These are phyloP conservation scores for Physcia stellaris DNA, from an alignment of 495 filamentous ascomycete species.

Conservation along the genomic window DNA sequence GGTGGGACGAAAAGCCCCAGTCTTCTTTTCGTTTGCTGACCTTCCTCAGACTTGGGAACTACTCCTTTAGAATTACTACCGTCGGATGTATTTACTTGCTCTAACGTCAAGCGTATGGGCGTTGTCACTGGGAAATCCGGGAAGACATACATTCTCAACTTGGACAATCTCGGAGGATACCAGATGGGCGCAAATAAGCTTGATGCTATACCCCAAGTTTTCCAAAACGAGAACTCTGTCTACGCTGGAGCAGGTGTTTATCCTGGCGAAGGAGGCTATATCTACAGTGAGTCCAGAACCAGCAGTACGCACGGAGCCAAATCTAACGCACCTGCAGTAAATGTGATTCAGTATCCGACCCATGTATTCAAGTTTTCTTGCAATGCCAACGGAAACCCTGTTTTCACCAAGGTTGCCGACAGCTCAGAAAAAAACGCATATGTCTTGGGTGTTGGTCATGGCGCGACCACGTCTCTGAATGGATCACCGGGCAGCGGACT, in stretches of 20 bases:
- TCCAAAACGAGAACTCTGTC: slow-evolving; percentile 10
- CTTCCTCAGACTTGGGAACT: slow-evolving; percentile 32
- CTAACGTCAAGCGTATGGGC: slow-evolving; percentile 17
- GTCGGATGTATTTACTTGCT: slow-evolving; percentile 16
- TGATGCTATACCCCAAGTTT: slow-evolving; percentile 20
- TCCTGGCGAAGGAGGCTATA: slow-evolving; percentile 26
- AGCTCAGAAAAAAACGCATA: slow-evolving; percentile 14
- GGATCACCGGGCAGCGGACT: slow-evolving; percentile 25
- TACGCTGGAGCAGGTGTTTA: slow-evolving; percentile 11
- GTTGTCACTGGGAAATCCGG: slow-evolving; percentile 24
- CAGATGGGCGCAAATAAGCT: slow-evolving; percentile 8
- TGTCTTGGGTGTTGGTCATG: slow-evolving; percentile 16
- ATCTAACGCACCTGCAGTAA: too few species aligned
- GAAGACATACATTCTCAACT: slow-evolving; percentile 23
- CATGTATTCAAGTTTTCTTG: slow-evolving; percentile 26
- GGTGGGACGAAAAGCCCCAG: too few species aligned
- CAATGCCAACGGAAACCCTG: slow-evolving; percentile 13
- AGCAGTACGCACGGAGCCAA: too few species aligned
- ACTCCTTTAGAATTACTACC: slow-evolving; percentile 22
- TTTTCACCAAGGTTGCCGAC: slow-evolving; percentile 23
- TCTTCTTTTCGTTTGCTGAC: too few species aligned
- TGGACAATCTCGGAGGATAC: slow-evolving; percentile 26
- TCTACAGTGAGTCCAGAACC: slow-evolving; percentile 26
- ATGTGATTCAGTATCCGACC: slow-evolving; percentile 13
- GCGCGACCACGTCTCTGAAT: slow-evolving; percentile 25